These are phyloP conservation scores for Firmiana major DNA, from an alignment of 345 rosid genomes.

Conservation along the genomic window DNA sequence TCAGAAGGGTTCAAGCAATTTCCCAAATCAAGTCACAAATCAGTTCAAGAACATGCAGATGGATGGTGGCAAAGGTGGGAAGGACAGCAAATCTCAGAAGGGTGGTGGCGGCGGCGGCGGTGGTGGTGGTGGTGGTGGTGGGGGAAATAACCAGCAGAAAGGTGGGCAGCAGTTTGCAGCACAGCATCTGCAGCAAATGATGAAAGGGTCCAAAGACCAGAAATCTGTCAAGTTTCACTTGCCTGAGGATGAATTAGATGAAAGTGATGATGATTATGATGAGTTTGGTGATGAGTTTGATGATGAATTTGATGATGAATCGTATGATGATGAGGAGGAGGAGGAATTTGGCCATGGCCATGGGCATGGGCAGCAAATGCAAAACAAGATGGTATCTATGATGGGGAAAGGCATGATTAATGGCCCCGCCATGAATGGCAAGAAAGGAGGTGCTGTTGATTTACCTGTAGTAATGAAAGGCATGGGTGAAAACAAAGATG, in stretches of 20 bases:
- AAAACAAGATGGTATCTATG: conserved; percentile 34
- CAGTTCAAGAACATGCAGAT: conserved; percentile 53
- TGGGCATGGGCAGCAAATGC: conserved; percentile 40
- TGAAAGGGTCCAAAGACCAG: conserved; percentile 52
- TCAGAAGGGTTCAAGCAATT: conserved; percentile 43
- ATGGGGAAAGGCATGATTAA: conserved; percentile 42
- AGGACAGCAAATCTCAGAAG: conserved; percentile 52
- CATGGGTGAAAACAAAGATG: conserved; percentile 36
- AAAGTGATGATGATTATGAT: conserved; percentile 34
- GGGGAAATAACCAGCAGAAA: conserved; percentile 16
- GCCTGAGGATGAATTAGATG: conserved; percentile 54
- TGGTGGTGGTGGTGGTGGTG: conserved; percentile 22
- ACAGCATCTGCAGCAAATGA: conserved; percentile 55
- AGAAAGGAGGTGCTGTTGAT: conserved; percentile 49
- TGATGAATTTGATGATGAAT: conserved; percentile 24
- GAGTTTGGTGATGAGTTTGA: conserved; percentile 41
- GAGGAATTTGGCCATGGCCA: conserved; percentile 35
- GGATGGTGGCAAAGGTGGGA: conserved; percentile 33
- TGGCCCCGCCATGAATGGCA: conserved; percentile 31
- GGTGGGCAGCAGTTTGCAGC: conserved; percentile 33
- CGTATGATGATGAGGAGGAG: conserved; percentile 30
- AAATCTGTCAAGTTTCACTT: conserved; percentile 66
- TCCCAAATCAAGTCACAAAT: conserved; percentile 35
- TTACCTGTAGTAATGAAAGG: conserved; percentile 55
- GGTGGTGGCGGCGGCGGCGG: conserved; percentile 31